Base-by-base conservation (phyloP, 805 yeast species). In the Suhomyces tanzawaensis region DNA sequence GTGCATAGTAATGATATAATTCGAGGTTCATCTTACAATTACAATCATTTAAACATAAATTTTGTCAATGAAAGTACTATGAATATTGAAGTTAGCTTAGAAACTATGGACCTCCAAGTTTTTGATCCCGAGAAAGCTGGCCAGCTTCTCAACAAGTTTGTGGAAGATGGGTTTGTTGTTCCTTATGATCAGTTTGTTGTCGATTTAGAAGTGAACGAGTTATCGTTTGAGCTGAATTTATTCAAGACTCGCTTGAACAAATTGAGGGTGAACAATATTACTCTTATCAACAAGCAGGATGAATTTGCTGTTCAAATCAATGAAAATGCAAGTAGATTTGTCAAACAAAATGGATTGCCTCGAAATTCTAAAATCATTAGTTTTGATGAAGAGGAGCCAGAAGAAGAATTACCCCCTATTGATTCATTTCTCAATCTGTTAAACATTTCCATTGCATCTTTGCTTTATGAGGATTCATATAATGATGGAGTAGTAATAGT, bases 381-480 rank as follows among this genome's bases (percentile, higher is more conserved):
- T 7, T 9, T 9, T 5, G 27, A 24, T 5, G 27, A 24, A 8
- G 19, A 28, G 4, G 27, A 24, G 12, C 13, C 7, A 12, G 27
- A n/a, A 7, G 27, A 7, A 8, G 27, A 24, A 8, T 5, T 9
- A 5, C n/a, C 14, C 6, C 27, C 27, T 9, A 11, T 36, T 23
- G 42, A 37, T 29, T 36, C 23, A 11, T 24, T 48, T 3, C 19
- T 46, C 14, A 32, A 18, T 4, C 19, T 26, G 7, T 18, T 53
- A 29, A 49, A 51, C 38, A 31, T 46, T 3, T 40, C 48, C 5
- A 29, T 55, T 3, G 40, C 12, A 8, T 26, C 37, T 22, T 29
- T 42, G 23, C 24, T 40, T 4, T 51, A 64, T n/a, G 36, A 64
- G 11, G 54, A 57, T 2, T 58, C 75, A 1, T 45, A 51, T 7